Evolutionary conservation across 2,329 filamentous ascomycete genomes (phyloP), one percentile per base, ranked within the genome.

Genomic region (Lecanicillium sp.): DNA sequence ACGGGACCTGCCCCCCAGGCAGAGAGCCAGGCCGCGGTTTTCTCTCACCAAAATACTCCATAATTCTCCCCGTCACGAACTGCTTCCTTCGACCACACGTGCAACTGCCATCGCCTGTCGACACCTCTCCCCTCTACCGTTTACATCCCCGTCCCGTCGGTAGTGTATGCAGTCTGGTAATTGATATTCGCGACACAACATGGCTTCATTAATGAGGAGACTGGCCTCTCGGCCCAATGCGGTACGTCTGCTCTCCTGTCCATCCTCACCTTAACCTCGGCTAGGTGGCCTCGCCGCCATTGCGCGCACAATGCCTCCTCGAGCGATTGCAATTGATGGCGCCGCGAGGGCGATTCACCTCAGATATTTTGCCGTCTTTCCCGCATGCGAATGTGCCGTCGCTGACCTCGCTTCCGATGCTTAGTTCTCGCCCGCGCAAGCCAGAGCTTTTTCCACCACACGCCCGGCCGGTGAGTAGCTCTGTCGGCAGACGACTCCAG

Each of bases 401-500:
- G 17, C 41, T 49, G 40, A 44, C 40, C 32, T 20, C 20, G 33
- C 11, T 43, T 15, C 15, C n/a, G 3, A 6, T 19, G 6, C 30
- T 32, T 33, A 21, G 46, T 51, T 52, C 48, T 43, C 46, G 26
- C 30, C 47, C 21, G 29, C 35, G 24, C 81, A 87, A 63, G 75
- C 78, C 62, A 81, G 90, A 70, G 75, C 83, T 52, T 97, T 98
- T 73, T 95, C 91, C 53, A 89, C 87, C 54, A 91, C 91, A 55
- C 82, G 84, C 62, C 81, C 87, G 57, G 85, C 81, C 61, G 84
- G 86, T 88, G 81, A 63, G 81, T 67, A 48, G 26, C 39, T 21
- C 9, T 33, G 32, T 56, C 55, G 50, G 59, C 43, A n/a, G 21
- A 29, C n/a, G 12, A 20, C 2, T 21, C 23, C 17, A 35, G 19